Conservation (phyloP, 768 basidiomycete genomes). For the Collybia mongolica region DNA sequence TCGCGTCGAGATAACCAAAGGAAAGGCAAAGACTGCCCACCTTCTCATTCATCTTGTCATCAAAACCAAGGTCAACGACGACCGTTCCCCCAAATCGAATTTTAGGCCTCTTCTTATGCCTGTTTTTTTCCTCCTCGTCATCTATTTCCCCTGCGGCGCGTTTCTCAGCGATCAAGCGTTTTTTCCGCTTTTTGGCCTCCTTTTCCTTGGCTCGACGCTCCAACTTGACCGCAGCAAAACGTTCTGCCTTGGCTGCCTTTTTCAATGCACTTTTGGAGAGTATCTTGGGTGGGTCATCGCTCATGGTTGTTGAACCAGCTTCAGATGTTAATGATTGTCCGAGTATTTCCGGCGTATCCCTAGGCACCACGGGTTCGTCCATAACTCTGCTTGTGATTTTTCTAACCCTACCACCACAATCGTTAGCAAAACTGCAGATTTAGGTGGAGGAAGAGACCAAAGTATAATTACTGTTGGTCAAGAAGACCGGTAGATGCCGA, state of each 20-base stretch:
- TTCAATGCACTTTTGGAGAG: slow-evolving; percentile 82
- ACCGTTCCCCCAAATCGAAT: slow-evolving; percentile 60
- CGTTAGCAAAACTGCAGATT: background rate
- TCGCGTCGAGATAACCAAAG: slow-evolving; percentile 9
- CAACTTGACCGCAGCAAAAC: slow-evolving; percentile 62
- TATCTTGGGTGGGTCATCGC: slow-evolving; percentile 19
- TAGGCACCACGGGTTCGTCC: background rate
- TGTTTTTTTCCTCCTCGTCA: slow-evolving; percentile 36
- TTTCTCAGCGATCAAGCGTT: slow-evolving; percentile 55
- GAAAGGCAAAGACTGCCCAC: slow-evolving; percentile 41
- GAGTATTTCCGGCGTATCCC: too few relatives aligned
- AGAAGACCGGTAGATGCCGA: slow-evolving; percentile 43
- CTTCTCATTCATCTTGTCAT: slow-evolving; percentile 91
- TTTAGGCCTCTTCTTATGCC: slow-evolving; percentile 39
- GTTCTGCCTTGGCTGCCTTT: slow-evolving; percentile 68
- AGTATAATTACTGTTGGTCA: slow-evolving; percentile 3
- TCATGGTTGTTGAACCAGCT: slow-evolving; percentile 4
- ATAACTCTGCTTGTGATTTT: background rate
- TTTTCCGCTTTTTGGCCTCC: slow-evolving; percentile 74
- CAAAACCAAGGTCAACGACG: slow-evolving; percentile 88
- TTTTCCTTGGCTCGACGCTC: slow-evolving; percentile 78
- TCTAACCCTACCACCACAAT: background rate
- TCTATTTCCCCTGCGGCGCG: slow-evolving; percentile 65
- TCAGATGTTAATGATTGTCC: too few relatives aligned
- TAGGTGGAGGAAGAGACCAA: slow-evolving; percentile 4